These are phyloP conservation scores for Lentinula novae-zelandiae DNA, from an alignment of 1,284 basidiomycete genomes.

Conservation along the genomic window DNA sequence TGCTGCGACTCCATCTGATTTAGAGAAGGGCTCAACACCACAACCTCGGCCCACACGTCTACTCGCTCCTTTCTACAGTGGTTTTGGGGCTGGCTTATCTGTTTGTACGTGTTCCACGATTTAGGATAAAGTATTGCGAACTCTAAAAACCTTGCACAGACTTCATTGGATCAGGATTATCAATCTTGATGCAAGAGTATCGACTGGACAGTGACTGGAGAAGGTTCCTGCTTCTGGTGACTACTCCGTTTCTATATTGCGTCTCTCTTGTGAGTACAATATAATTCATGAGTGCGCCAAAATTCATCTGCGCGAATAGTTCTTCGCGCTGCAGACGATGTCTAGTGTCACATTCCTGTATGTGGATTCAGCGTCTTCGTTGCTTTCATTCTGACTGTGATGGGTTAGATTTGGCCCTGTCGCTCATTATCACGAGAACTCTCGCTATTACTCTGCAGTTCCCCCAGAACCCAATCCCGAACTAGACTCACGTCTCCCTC, in stretches of 20 bases:
- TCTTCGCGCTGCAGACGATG: slow-evolving; percentile 62
- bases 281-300: background rate
- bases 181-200: slow-evolving; percentile 60
- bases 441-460: slow-evolving; percentile 65
- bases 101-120: slow-evolving; percentile 43
- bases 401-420: slow-evolving; percentile 60
- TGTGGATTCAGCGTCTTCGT: slow-evolving; percentile 21
- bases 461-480: slow-evolving; percentile 55
- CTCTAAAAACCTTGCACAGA: slow-evolving; percentile 31
- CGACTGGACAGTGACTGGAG: slow-evolving; percentile 60
- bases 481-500: slow-evolving; percentile 62
- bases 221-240: slow-evolving; percentile 63
- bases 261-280: slow-evolving; percentile 58
- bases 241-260: slow-evolving; percentile 68
- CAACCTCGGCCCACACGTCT: slow-evolving; percentile 59
- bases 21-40: slow-evolving; percentile 46
- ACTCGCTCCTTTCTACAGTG: slow-evolving; percentile 78
- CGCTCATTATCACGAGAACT: slow-evolving; percentile 73
- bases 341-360: slow-evolving; percentile 57
- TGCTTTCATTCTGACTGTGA: background rate
- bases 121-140: background rate
- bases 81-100: slow-evolving; percentile 62
- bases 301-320: slow-evolving; percentile 32
- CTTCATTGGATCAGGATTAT: slow-evolving; percentile 58
- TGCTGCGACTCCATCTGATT: slow-evolving; percentile 32